Evolutionary conservation across 2,329 filamentous ascomycete species (phyloP).

Genomic region (Neofusicoccum umdonicola): DNA sequence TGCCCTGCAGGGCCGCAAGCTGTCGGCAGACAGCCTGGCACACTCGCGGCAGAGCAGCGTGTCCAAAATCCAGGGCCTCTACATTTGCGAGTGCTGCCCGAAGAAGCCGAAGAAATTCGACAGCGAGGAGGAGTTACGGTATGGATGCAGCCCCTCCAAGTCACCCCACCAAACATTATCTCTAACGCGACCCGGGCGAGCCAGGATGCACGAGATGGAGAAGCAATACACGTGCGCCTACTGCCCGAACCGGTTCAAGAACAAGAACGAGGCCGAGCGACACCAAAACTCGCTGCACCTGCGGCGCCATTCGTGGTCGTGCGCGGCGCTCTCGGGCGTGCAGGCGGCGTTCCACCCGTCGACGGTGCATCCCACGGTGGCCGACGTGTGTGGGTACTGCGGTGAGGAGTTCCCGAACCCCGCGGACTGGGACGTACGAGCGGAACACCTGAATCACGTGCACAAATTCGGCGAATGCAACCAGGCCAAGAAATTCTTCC

Average conservation of each 20-base stretch:
- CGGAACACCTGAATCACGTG: conserved; percentile 81
- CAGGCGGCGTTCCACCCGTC: conserved; percentile 86
- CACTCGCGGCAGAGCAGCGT: conserved; percentile 50
- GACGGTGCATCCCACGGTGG: conserved; percentile 56
- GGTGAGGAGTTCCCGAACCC: conserved; percentile 88
- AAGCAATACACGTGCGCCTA: conserved; percentile 95
- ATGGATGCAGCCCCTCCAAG: conserved; percentile 38
- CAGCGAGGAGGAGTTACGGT: conserved; percentile 79
- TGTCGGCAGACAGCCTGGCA: conserved; percentile 45
- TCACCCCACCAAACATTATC: not conserved
- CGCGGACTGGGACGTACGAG: conserved; percentile 82
- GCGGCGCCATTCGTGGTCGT: conserved; percentile 93
- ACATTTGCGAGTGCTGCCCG: conserved; percentile 90
- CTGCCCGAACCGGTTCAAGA: conserved; percentile 95
- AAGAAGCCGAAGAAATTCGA: conserved; percentile 98
- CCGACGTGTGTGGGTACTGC: conserved; percentile 91
- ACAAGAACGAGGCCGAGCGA: conserved; percentile 96
- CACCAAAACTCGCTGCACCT: conserved; percentile 95
- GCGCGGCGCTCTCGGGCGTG: conserved; percentile 72
- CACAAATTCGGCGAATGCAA: conserved; percentile 99
- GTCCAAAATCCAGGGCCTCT: conserved; percentile 57
- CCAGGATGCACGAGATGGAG: conserved; percentile 82
- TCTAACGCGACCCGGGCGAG: conserved; percentile 14
- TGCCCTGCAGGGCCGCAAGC: conserved; percentile 42
- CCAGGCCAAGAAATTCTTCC: conserved; percentile 95